Evolutionary conservation across 768 basidiomycete genomes (phyloP).

Genomic region (Steccherinum ochraceum): DNA sequence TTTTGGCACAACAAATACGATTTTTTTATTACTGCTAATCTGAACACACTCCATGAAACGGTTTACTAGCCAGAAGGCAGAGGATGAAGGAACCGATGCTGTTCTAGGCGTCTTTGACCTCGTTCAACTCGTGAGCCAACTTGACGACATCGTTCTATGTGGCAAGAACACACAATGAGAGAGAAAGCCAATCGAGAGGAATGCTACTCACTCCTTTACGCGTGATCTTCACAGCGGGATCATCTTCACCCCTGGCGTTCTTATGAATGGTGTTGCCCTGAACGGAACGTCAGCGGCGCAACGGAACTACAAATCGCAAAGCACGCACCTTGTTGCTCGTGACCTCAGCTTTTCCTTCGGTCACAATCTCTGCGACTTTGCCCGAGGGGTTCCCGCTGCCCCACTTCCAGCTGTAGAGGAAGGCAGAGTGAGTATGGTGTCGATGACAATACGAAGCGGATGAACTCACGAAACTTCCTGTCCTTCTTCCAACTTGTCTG

Average conservation of each 20-base stretch:
- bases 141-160: slow-evolving; percentile 46
- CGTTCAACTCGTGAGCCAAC: slow-evolving; percentile 43
- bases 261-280: slow-evolving; percentile 38
- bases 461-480: slow-evolving; percentile 29
- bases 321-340: slow-evolving; percentile 38
- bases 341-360: slow-evolving; percentile 36
- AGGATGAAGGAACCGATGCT: too few relatives aligned
- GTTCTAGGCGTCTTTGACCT: slow-evolving; percentile 28
- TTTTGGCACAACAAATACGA: too few relatives aligned
- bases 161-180: too few relatives aligned
- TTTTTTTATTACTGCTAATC: too few relatives aligned
- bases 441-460: background rate
- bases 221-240: slow-evolving; percentile 43
- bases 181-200: background rate
- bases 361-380: slow-evolving; percentile 33
- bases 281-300: background rate
- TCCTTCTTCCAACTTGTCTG: slow-evolving; percentile 25
- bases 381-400: slow-evolving; percentile 27
- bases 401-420: slow-evolving; percentile 29
- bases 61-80: too few relatives aligned
- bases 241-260: slow-evolving; percentile 34
- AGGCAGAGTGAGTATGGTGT: background rate
- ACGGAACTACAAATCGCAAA: too few relatives aligned
- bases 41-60: too few relatives aligned
- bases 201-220: slow-evolving; percentile 35